Evolutionary conservation across 1,284 basidiomycete genomes (phyloP), one percentile per base, ranked within the genome.

Genomic region (Mycena citricolor): DNA sequence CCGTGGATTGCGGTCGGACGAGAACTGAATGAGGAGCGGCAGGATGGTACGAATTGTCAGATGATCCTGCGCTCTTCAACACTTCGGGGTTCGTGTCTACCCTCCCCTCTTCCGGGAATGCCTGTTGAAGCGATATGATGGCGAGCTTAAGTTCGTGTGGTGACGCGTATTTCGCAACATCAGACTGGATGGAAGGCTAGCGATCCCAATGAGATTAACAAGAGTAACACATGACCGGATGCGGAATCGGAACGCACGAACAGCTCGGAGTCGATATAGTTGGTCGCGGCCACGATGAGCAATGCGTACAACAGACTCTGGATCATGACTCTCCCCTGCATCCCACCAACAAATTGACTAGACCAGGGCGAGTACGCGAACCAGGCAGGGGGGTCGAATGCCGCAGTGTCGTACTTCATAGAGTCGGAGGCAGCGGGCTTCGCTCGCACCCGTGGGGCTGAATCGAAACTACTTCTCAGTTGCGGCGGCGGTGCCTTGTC

Each of bases 1-100:
- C 79, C 0, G 86, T 88, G 5, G 64, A 67, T 24, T 52, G 55
- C 4, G 77, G 76, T 50, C 24, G 26, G 3, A 38, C 80, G 26
- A 86, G 69, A 21, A 84, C 80, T 2, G 79, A 75, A 54, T 85
- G 83, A 1, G 82, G 73, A n/a, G 74, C 77, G 35, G 70, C 65
- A 4, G 81, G 77, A 56, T 81, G 81, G 55, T 86, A 84, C 1
- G 82, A 81, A 53, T 84, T 79, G 49, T 79, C 76, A 0, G 83
- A 85, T 23, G 76, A 82, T 3, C 84, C 84, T 47, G 83, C 73
- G 21, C 69, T 68, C 41, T 68, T 63, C 37, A 86, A 61, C 8
- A 68, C 61, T 21, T 74, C 67, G 7, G 69, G 63, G 50, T 79
- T 73, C 3, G 77, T 81, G 32, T 67, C 65, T 20, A 85, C 74